Evolutionary conservation across 2,329 filamentous ascomycete genomes (phyloP).

Genomic region (Pestalotiopsis sp.): DNA sequence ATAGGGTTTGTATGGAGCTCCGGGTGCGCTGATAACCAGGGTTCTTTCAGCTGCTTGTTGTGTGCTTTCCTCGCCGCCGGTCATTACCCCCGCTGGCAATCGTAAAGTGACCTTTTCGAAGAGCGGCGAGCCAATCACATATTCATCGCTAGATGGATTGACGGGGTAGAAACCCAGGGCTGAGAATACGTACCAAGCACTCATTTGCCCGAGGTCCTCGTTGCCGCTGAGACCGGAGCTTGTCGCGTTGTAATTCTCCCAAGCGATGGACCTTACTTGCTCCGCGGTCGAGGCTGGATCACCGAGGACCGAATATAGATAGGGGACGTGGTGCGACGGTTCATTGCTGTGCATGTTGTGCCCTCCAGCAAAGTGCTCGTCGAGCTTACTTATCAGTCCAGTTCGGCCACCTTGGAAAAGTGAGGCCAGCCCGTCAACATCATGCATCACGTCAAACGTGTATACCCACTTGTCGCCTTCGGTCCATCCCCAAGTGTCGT

Average conservation of each 20-base stretch:
- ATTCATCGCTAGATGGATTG: slow-evolving; percentile 46
- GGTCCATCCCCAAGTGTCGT: slow-evolving; percentile 47
- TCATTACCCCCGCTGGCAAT: slow-evolving; percentile 33
- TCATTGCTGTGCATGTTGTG: slow-evolving; percentile 51
- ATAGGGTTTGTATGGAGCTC: slow-evolving; percentile 41
- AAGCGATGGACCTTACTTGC: slow-evolving; percentile 38
- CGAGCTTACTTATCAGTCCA: slow-evolving; percentile 43
- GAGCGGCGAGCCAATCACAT: slow-evolving; percentile 47
- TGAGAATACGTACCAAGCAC: slow-evolving; percentile 50
- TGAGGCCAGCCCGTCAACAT: slow-evolving; percentile 40
- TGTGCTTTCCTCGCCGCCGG: slow-evolving; percentile 22
- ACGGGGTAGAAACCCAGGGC: slow-evolving; percentile 50
- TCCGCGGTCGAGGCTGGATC: slow-evolving; percentile 40
- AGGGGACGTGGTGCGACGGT: slow-evolving; percentile 49
- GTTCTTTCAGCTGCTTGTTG: slow-evolving; percentile 21
- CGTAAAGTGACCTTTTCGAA: slow-evolving; percentile 45
- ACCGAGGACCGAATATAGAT: slow-evolving; percentile 46
- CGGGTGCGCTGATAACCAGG: slow-evolving; percentile 43
- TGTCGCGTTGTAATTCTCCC: slow-evolving; percentile 46
- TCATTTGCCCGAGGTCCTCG: slow-evolving; percentile 53
- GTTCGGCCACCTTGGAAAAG: slow-evolving; percentile 38
- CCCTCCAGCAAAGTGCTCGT: slow-evolving; percentile 45
- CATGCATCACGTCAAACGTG: slow-evolving; percentile 51
- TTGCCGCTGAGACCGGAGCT: slow-evolving; percentile 48
- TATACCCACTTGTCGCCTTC: slow-evolving; percentile 54